phyloP scores from a whole-genome alignment of 148 eudicot species.

The Cornus florida region DNA sequence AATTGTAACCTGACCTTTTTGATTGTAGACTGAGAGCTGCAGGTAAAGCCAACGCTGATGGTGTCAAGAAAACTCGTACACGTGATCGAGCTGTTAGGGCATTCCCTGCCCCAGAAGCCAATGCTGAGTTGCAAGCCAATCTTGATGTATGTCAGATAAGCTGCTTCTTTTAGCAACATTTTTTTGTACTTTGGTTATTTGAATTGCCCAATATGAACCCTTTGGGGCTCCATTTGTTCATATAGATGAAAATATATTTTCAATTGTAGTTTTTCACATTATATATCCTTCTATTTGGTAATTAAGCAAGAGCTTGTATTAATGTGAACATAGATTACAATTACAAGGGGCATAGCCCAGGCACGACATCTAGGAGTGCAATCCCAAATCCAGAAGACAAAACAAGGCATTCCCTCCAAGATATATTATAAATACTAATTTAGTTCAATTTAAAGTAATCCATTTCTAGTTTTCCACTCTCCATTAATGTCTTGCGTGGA shows the following conservation, averaged over 20 bases:
- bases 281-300: too few species aligned
- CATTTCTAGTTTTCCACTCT: neutral
- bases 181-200: neutral
- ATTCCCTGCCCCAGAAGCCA: constrained; percentile 81
- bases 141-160: constrained; percentile 58
- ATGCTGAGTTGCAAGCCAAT: constrained; percentile 79
- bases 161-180: neutral
- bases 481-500: neutral
- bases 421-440: neutral
- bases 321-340: too few species aligned
- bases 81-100: constrained; percentile 63
- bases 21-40: constrained; percentile 55
- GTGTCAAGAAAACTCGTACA: constrained; percentile 46
- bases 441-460: neutral
- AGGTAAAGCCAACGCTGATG: constrained; percentile 56
- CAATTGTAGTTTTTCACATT: too few species aligned
- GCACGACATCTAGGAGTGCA: too few species aligned
- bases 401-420: neutral
- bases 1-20: constrained; percentile 8
- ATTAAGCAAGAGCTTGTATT: too few species aligned
- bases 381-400: too few species aligned
- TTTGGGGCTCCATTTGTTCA: neutral
- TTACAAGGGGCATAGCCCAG: too few species aligned
- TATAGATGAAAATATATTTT: neutral
- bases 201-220: too few species aligned